Conservation (phyloP, 2,329 filamentous ascomycete genomes). For the Neoscytalidium dimidiatum region DNA sequence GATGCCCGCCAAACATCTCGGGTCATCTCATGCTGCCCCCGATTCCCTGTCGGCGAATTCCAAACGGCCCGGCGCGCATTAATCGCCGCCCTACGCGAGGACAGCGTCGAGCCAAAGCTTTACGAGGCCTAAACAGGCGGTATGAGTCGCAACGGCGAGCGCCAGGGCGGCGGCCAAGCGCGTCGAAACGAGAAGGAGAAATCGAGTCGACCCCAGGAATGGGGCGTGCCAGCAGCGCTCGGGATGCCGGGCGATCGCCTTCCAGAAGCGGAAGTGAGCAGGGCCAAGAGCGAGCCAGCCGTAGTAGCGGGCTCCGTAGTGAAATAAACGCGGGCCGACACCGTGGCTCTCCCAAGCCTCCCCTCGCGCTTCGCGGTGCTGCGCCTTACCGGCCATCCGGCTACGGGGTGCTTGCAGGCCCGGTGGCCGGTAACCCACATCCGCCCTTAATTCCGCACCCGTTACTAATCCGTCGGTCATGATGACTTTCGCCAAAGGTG, state of each 20-base stretch:
- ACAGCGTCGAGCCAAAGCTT: neutral
- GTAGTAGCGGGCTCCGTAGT: neutral
- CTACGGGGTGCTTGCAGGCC: too few relatives aligned
- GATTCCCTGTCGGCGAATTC: neutral
- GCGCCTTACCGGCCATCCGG: slow-evolving; percentile 4
- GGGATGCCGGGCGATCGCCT: neutral
- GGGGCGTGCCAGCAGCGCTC: neutral
- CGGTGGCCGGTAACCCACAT: neutral
- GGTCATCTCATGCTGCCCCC: neutral
- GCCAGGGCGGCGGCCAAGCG: neutral
- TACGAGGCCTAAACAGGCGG: neutral
- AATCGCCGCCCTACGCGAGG: neutral
- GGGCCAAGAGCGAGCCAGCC: neutral
- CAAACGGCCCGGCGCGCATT: neutral
- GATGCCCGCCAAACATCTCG: neutral
- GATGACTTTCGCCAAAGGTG: neutral
- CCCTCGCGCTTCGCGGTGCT: neutral
- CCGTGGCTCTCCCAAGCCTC: neutral
- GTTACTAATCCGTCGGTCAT: neutral
- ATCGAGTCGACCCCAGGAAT: neutral
- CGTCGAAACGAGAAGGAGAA: neutral
- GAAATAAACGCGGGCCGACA: neutral
- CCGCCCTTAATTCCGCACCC: neutral
- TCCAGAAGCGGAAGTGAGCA: neutral
- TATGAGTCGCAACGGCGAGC: neutral